Conservation (phyloP, 441 rosid species). For the Jatropha multifida region DNA sequence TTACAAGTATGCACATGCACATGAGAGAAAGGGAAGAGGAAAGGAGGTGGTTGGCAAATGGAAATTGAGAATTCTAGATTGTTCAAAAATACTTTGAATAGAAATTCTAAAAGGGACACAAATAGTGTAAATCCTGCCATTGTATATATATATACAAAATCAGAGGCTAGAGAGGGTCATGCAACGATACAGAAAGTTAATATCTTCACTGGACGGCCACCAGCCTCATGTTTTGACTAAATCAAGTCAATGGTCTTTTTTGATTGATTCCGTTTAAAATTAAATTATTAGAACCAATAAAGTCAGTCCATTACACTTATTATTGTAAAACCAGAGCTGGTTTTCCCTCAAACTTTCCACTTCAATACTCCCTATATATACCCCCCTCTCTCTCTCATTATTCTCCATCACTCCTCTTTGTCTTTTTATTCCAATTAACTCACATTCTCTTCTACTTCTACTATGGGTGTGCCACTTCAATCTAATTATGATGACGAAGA, state of each 20-base stretch:
- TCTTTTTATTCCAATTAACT: not conserved
- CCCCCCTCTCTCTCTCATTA: not conserved
- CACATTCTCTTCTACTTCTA: conserved; percentile 10
- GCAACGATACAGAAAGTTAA: not conserved
- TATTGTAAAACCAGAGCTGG: conserved; percentile 11
- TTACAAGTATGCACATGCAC: too few relatives aligned
- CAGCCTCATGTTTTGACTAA: not conserved
- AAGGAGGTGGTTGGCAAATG: too few relatives aligned
- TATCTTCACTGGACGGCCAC: not conserved
- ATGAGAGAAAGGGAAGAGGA: too few relatives aligned
- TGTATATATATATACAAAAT: too few relatives aligned
- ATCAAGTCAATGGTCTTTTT: not conserved
- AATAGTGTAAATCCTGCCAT: too few relatives aligned
- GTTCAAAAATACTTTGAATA: too few relatives aligned
- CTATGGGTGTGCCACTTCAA: conserved; percentile 11
- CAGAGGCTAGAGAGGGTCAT: not conserved
- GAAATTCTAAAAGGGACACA: too few relatives aligned
- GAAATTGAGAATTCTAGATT: too few relatives aligned
- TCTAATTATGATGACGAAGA: not conserved
- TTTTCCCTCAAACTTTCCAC: not conserved
- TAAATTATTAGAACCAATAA: too few relatives aligned
- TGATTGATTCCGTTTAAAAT: not conserved
- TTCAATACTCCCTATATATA: not conserved
- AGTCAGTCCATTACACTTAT: not conserved
- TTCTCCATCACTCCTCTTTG: not conserved